A percentile compares a stretch with the other conserved stretches of the same genome.
Conservation (phyloP, 768 basidiomycete species). For the Leucocoprinus leucothites region DNA sequence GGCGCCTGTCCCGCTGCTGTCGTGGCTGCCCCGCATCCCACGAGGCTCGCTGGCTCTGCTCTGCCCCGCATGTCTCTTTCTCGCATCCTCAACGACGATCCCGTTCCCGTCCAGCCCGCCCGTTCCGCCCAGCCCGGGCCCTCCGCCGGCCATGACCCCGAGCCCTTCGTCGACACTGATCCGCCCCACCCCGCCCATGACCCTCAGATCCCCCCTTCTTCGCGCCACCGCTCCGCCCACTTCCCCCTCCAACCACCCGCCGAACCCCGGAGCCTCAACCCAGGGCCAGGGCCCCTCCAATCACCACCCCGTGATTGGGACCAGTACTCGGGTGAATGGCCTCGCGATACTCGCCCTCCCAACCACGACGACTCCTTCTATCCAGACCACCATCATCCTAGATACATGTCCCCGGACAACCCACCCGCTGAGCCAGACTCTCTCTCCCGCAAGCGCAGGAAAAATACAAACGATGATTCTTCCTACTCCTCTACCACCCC, state of each 20-base stretch:
- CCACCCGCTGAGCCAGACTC: conserved; percentile 10
- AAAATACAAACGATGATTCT: conserved; percentile 45
- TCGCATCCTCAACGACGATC: conserved; percentile 77
- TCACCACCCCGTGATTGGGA: conserved; percentile 13
- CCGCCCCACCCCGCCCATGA: conserved; percentile 6
- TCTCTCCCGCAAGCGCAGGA: conserved; percentile 48
- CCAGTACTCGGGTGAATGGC: conserved; percentile 13
- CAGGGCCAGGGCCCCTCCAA: conserved; percentile 9
- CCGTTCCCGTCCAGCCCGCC: conserved; percentile 30
- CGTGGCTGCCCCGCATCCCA: conserved; percentile 30
- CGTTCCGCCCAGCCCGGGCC: conserved; percentile 29
- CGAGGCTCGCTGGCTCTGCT: conserved; percentile 25
- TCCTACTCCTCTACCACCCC: conserved; percentile 47
- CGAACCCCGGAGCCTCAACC: conserved; percentile 6
- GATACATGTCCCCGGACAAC: conserved; percentile 12
- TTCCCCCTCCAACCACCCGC: conserved; percentile 5
- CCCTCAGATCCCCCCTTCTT: conserved; percentile 17
- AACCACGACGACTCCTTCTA: conserved; percentile 7
- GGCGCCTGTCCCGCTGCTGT: conserved; percentile 20
- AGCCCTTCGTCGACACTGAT: conserved; percentile 19
- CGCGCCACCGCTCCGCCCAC: conserved; percentile 18
- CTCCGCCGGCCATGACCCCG: conserved; percentile 19
- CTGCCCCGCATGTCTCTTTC: conserved; percentile 63
- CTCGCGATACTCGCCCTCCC: conserved; percentile 8
- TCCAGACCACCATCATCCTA: conserved; percentile 9